phyloP scores from a whole-genome alignment of 441 rosid species.

The Erysimum cheiri region DNA sequence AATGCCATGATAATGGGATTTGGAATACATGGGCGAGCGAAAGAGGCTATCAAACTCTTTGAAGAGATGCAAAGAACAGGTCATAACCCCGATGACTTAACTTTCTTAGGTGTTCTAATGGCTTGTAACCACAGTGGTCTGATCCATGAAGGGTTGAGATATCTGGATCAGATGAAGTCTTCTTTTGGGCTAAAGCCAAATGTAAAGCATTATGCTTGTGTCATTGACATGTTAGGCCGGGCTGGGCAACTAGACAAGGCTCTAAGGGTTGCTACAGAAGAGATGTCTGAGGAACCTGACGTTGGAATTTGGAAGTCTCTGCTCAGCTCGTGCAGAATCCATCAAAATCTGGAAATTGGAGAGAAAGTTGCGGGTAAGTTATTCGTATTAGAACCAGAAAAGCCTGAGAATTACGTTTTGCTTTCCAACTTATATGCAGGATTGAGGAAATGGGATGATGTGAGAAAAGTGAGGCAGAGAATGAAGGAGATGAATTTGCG shows the following conservation, averaged over 20 bases:
- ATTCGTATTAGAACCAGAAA: conserved; percentile 50
- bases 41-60: conserved; percentile 52
- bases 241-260: conserved; percentile 55
- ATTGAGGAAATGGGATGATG: conserved; percentile 51
- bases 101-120: conserved; percentile 56
- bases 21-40: conserved; percentile 57
- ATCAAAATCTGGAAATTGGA: conserved; percentile 51
- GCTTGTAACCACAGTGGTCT: conserved; percentile 59
- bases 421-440: conserved; percentile 58
- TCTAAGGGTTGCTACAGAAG: conserved; percentile 41
- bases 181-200: conserved; percentile 44
- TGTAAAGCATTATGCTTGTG: conserved; percentile 59
- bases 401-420: conserved; percentile 51
- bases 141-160: conserved; percentile 51
- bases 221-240: conserved; percentile 60
- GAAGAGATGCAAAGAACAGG: conserved; percentile 53
- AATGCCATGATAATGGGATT: conserved; percentile 57
- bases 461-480: conserved; percentile 43
- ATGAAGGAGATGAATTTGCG: conserved; percentile 50
- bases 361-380: conserved; percentile 51
- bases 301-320: conserved; percentile 50
- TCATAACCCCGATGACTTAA: conserved; percentile 50
- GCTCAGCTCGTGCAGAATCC: conserved; percentile 55
- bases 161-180: conserved; percentile 50
- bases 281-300: conserved; percentile 54